These are phyloP conservation scores for Erysimum cheiri DNA, from an alignment of 441 rosid species.

Conservation along the genomic window DNA sequence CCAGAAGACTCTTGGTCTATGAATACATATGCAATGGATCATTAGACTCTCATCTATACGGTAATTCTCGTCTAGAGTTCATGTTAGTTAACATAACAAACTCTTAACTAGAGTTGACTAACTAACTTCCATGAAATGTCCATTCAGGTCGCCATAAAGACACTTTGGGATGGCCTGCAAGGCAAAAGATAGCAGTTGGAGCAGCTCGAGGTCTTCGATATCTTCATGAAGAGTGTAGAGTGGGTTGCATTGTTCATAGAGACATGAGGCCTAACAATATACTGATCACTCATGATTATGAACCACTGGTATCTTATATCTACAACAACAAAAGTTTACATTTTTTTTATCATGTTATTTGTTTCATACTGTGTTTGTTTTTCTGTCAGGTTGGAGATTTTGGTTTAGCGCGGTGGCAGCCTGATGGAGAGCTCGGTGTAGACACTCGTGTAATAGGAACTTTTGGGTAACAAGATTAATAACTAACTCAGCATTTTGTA, in stretches of 20 bases:
- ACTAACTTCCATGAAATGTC: background rate
- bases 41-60: constrained; percentile 92
- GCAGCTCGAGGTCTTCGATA: constrained; percentile 98
- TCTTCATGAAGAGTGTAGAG: constrained; percentile 99
- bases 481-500: constrained; percentile 24
- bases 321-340: background rate
- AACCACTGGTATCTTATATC: constrained; percentile 77
- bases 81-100: background rate
- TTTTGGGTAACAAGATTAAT: constrained; percentile 66
- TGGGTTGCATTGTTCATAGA: constrained; percentile 98
- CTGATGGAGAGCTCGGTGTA: constrained; percentile 93
- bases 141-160: constrained; percentile 64
- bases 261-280: constrained; percentile 99
- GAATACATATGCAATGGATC: constrained; percentile 99
- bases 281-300: constrained; percentile 95
- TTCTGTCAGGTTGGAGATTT: constrained; percentile 90
- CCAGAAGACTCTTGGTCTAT: constrained; percentile 90
- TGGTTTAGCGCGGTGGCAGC: constrained; percentile 99
- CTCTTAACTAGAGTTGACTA: background rate
- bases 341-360: too few relatives aligned
- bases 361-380: background rate
- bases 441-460: constrained; percentile 99
- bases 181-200: constrained; percentile 96
- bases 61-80: constrained; percentile 45
- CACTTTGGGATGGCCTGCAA: constrained; percentile 82